phyloP scores from a whole-genome alignment of 345 rosid species.

The Adansonia digitata region DNA sequence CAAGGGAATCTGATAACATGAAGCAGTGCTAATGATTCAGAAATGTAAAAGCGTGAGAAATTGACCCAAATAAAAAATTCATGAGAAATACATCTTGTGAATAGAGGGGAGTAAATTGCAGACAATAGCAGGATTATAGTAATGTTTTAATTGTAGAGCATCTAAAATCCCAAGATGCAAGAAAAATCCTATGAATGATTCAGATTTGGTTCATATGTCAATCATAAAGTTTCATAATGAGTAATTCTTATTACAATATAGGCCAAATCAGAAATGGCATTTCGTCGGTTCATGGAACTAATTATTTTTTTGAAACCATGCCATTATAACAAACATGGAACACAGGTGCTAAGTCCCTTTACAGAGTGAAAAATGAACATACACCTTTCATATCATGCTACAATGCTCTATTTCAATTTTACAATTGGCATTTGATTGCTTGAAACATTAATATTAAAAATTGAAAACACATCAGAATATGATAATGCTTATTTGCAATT shows the following conservation, averaged over 20 bases:
- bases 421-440: neutral
- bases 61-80: neutral
- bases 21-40: neutral
- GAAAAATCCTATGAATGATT: neutral
- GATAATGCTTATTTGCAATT: neutral
- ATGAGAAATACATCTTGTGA: constrained; percentile 1
- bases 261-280: neutral
- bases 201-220: neutral
- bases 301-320: neutral
- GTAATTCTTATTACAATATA: neutral
- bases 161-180: neutral
- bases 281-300: neutral
- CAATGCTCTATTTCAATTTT: neutral
- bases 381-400: neutral
- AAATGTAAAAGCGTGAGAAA: constrained; percentile 3
- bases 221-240: neutral
- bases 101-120: neutral
- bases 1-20: neutral
- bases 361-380: neutral
- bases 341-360: neutral
- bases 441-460: neutral
- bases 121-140: neutral
- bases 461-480: neutral
- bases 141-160: neutral
- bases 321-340: neutral